These are phyloP conservation scores for Xylariomycetidae sp. DNA, from an alignment of 2,329 filamentous ascomycete species.

Conservation along the genomic window DNA sequence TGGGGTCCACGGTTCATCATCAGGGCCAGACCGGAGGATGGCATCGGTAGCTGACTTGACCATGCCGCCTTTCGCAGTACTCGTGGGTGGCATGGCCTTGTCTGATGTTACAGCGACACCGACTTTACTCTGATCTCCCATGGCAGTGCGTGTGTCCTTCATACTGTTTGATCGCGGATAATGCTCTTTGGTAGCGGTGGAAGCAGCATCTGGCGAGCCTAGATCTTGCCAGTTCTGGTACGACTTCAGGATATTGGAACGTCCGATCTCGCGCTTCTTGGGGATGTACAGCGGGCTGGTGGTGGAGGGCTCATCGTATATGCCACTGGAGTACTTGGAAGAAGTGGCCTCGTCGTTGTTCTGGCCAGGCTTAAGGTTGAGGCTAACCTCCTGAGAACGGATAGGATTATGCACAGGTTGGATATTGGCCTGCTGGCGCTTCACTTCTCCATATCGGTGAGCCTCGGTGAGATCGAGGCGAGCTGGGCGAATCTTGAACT, in stretches of 20 bases:
- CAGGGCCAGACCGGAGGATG: conserved; percentile 1
- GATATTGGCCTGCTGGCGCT: conserved; percentile 2
- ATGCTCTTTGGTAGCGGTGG: background rate
- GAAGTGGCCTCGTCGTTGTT: conserved; percentile 1
- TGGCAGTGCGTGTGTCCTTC: background rate
- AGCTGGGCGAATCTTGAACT: conserved; percentile 6
- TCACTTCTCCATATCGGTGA: conserved; percentile 5
- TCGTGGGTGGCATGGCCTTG: too few relatives aligned
- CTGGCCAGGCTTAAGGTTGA: background rate
- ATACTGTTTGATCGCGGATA: background rate
- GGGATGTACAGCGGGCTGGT: conserved; percentile 7
- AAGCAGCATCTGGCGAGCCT: background rate
- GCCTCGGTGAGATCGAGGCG: conserved; percentile 8
- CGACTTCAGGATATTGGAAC: conserved; percentile 13
- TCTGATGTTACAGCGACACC: too few relatives aligned
- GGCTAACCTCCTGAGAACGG: conserved; percentile 8
- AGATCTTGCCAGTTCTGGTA: conserved; percentile 15
- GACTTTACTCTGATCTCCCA: background rate
- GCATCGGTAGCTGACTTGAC: conserved; percentile 7
- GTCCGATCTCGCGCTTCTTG: conserved; percentile 1
- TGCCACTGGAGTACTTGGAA: conserved; percentile 2
- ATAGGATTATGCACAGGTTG: conserved; percentile 8
- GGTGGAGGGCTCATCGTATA: background rate
- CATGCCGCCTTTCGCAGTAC: too few relatives aligned
- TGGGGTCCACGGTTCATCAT: conserved; percentile 18